A percentile compares a stretch with the other conserved stretches of the same genome.
phyloP scores from a whole-genome alignment of 75 land plant species.

The Selaginella moellendorffii region DNA sequence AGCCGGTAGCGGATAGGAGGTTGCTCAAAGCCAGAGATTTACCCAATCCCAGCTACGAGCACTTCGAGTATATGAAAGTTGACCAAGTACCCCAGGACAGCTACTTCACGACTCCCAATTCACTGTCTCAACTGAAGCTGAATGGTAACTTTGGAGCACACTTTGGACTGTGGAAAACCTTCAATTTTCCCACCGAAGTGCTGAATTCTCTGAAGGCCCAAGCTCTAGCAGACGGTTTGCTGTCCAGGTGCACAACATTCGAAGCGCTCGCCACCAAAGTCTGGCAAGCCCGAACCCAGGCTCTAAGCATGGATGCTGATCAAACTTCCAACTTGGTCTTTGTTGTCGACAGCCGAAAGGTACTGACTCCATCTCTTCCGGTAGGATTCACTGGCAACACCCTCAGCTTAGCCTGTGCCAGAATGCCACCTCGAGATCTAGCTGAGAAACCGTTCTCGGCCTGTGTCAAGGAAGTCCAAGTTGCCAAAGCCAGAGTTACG shows the following conservation, averaged over 20 bases:
- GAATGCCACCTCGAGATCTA: neutral
- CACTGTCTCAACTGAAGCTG: constrained; percentile 13
- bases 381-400: neutral
- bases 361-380: neutral
- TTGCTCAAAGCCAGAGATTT: constrained; percentile 49
- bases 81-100: neutral
- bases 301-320: neutral
- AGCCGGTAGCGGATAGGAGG: constrained; percentile 67
- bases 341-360: constrained; percentile 1
- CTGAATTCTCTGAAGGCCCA: neutral
- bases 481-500: constrained; percentile 3
- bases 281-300: neutral
- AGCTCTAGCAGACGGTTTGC: neutral
- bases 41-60: constrained; percentile 44
- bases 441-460: neutral
- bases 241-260: neutral
- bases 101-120: constrained; percentile 25
- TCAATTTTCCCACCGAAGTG: neutral
- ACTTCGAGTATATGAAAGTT: constrained; percentile 39
- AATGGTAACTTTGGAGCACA: constrained; percentile 4
- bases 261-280: constrained; percentile 1
- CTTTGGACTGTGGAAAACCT: neutral
- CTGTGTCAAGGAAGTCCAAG: constrained; percentile 6
- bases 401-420: constrained; percentile 5
- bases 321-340: neutral